Conservation (phyloP, 2,329 filamentous ascomycete species). For the Neospermospora avenae region DNA sequence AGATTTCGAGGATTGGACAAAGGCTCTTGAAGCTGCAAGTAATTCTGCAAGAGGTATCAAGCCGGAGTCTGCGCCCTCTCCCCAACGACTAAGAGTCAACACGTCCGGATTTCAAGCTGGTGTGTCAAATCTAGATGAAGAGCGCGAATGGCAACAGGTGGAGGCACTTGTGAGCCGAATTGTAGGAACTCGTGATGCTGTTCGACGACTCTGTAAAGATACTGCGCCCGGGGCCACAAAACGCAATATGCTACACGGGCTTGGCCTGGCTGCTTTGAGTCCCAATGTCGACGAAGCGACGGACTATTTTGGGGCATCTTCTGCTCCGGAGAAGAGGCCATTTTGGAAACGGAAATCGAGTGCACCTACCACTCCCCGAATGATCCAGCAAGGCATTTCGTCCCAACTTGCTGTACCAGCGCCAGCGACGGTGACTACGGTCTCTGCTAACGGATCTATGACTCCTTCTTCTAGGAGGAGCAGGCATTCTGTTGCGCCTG, state of each 20-base stretch:
- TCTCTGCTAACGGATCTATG: conserved; percentile 24
- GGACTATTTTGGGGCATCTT: conserved; percentile 51
- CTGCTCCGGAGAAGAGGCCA: conserved; percentile 57
- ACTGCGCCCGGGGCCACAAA: conserved; percentile 53
- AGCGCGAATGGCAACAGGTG: conserved; percentile 82
- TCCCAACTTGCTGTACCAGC: conserved; percentile 32
- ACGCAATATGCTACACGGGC: conserved; percentile 31
- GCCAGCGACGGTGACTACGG: conserved; percentile 23
- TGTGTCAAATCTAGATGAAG: conserved; percentile 51
- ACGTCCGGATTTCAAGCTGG: conserved; percentile 27
- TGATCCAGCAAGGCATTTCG: conserved; percentile 25
- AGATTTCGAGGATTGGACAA: conserved; percentile 86
- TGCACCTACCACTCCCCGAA: conserved; percentile 29
- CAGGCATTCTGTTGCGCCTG: conserved; percentile 37
- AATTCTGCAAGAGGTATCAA: conserved; percentile 58
- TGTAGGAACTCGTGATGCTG: conserved; percentile 82
- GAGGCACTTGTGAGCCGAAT: conserved; percentile 83
- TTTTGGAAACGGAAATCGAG: conserved; percentile 93
- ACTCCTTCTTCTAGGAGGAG: conserved; percentile 18
- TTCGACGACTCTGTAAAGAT: conserved; percentile 81
- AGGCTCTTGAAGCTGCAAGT: conserved; percentile 79
- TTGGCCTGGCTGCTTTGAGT: conserved; percentile 35
- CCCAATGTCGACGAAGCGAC: conserved; percentile 45
- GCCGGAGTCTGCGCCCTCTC: conserved; percentile 24
- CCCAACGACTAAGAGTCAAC: conserved; percentile 36